Percentiles rank a stretch among this genome's conserved stretches.
Conservation (phyloP, 306 rosid species). For the Castanea sativa region DNA sequence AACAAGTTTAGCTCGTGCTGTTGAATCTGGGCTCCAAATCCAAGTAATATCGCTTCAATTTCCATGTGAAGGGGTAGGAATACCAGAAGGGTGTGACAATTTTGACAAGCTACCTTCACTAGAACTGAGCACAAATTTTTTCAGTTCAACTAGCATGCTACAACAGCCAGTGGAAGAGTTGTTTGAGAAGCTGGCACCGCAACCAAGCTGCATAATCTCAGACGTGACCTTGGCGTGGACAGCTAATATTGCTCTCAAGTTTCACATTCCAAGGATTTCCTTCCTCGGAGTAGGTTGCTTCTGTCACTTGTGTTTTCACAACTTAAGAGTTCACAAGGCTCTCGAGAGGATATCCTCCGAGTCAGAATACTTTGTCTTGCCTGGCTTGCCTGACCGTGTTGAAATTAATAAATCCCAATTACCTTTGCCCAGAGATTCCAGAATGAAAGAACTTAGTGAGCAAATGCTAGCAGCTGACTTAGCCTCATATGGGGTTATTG, state of each 20-base stretch:
- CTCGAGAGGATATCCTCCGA: neutral
- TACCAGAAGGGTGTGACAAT: constrained; percentile 48
- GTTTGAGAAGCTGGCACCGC: constrained; percentile 25
- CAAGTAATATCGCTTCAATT: constrained; percentile 19
- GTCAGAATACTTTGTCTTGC: constrained; percentile 27
- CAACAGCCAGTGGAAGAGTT: constrained; percentile 29
- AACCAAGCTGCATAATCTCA: constrained; percentile 41
- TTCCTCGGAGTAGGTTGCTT: constrained; percentile 49
- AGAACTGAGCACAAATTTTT: constrained; percentile 4
- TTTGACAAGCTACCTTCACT: constrained; percentile 37
- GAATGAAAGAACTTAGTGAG: neutral
- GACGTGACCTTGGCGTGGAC: constrained; percentile 48
- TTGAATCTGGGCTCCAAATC: constrained; percentile 20
- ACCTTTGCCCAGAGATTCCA: neutral
- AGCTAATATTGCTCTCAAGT: constrained; percentile 37
- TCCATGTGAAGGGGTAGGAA: constrained; percentile 31
- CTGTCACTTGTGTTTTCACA: constrained; percentile 26
- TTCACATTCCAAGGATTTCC: constrained; percentile 55
- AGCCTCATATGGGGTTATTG: constrained; percentile 22
- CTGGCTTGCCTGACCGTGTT: constrained; percentile 31
- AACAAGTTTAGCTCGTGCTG: neutral
- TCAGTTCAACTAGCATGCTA: constrained; percentile 19
- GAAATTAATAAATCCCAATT: constrained; percentile 26
- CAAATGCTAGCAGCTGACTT: neutral
- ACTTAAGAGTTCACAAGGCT: neutral